These are phyloP conservation scores for Eucalyptus decipiens DNA, from an alignment of 345 rosid species.

Conservation along the genomic window DNA sequence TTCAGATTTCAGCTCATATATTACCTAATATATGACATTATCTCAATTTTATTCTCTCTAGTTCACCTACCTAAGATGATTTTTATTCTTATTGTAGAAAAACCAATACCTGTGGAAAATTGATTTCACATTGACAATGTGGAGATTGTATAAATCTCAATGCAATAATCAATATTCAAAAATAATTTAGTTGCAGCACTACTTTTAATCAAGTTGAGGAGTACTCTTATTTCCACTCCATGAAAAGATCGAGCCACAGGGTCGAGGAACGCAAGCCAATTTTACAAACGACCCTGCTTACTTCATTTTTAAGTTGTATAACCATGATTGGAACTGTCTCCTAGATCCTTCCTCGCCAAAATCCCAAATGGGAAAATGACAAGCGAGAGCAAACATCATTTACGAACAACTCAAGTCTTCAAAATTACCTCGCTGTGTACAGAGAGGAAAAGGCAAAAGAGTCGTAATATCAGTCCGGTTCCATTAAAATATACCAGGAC, in stretches of 20 bases:
- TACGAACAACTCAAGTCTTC: background rate
- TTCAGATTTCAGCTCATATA: background rate
- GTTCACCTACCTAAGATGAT: background rate
- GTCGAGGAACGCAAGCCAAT: background rate
- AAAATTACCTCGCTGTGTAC: background rate
- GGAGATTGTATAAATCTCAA: background rate
- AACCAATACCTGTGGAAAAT: background rate
- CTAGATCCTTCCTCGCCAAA: background rate
- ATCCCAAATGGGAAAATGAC: background rate
- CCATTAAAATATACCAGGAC: background rate
- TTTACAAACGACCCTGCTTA: background rate
- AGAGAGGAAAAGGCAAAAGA: background rate
- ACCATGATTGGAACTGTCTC: background rate
- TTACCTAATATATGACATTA: background rate
- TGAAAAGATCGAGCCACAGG: background rate
- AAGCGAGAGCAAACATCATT: background rate
- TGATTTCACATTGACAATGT: background rate
- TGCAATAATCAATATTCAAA: background rate
- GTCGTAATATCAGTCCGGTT: background rate
- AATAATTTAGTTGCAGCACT: background rate
- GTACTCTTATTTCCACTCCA: background rate
- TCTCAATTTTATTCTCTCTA: background rate
- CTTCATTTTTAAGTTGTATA: background rate
- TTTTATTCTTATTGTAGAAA: too few species aligned
- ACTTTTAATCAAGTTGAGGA: background rate